These are phyloP conservation scores for Corynascus novoguineensis DNA, from an alignment of 495 filamentous ascomycete genomes.

Conservation along the genomic window DNA sequence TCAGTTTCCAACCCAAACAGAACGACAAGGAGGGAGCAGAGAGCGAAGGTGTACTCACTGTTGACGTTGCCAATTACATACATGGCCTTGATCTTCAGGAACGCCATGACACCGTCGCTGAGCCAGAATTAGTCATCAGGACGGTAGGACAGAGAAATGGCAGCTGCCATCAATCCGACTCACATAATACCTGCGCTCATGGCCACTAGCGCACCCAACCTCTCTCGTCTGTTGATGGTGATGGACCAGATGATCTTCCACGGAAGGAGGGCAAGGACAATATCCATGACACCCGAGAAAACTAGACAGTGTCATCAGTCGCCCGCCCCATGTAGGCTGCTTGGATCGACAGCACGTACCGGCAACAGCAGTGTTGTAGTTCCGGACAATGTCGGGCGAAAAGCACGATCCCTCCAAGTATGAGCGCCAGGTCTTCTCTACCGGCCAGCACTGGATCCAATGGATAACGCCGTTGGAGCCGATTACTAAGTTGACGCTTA, in stretches of 20 bases:
- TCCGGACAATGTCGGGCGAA: neutral
- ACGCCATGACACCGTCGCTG: neutral
- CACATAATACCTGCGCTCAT: slow-evolving; percentile 27
- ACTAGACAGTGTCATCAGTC: neutral
- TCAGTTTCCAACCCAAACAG: neutral
- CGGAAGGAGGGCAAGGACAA: slow-evolving; percentile 21
- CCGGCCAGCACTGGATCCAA: slow-evolving; percentile 21
- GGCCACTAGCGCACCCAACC: slow-evolving; percentile 21
- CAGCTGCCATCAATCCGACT: neutral
- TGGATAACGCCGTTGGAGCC: neutral
- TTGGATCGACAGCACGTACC: neutral
- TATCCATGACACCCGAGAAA: slow-evolving; percentile 12
- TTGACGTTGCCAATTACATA: neutral
- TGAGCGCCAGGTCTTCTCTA: neutral
- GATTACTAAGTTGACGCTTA: slow-evolving; percentile 22
- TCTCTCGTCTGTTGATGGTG: slow-evolving; percentile 26
- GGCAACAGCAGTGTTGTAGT: slow-evolving; percentile 13
- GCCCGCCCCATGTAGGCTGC: neutral
- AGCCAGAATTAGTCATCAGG: neutral
- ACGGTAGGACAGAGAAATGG: neutral
- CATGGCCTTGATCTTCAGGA: neutral
- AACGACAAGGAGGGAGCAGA: neutral
- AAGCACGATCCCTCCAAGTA: neutral
- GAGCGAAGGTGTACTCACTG: neutral
- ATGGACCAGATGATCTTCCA: slow-evolving; percentile 24